Percentiles rank a stretch among this genome's conserved stretches.
Evolutionary conservation across 2,329 filamentous ascomycete species (phyloP).

Genomic region (Blastomyces silverae): DNA sequence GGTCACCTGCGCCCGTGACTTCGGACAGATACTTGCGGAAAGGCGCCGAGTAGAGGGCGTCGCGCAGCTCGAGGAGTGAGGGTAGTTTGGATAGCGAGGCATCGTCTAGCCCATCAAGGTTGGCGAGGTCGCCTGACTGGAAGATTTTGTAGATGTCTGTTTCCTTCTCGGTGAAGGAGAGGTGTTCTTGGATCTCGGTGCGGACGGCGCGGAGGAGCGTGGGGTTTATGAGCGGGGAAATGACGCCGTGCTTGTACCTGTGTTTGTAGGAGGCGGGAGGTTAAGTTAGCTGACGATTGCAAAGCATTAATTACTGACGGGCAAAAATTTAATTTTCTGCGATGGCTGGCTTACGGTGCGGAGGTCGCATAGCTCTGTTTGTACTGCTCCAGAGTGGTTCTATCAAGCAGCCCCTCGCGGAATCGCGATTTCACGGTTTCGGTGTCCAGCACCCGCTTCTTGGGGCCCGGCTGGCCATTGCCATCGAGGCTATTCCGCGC

Average conservation of each 20-base stretch:
- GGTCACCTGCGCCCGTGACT: slow-evolving; percentile 75
- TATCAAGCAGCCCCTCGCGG: slow-evolving; percentile 41
- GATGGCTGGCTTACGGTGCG: slow-evolving; percentile 36
- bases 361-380: slow-evolving; percentile 40
- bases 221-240: slow-evolving; percentile 71
- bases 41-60: slow-evolving; percentile 82
- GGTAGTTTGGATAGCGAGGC: slow-evolving; percentile 78
- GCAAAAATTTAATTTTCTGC: background rate
- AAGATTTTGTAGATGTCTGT: slow-evolving; percentile 99
- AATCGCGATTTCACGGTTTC: slow-evolving; percentile 39
- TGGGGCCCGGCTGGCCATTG: slow-evolving; percentile 33
- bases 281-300: background rate
- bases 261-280: background rate
- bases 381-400: slow-evolving; percentile 38
- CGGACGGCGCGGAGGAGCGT: slow-evolving; percentile 77
- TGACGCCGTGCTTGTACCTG: slow-evolving; percentile 87
- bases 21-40: slow-evolving; percentile 85
- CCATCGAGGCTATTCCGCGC: slow-evolving; percentile 26
- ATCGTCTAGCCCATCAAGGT: slow-evolving; percentile 88
- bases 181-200: slow-evolving; percentile 78
- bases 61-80: slow-evolving; percentile 82
- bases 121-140: slow-evolving; percentile 94
- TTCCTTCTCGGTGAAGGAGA: slow-evolving; percentile 95
- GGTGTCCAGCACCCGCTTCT: slow-evolving; percentile 37
- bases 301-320: background rate